Evolutionary conservation across 768 basidiomycete genomes (phyloP).

Genomic region (Rhizopogon vinicolor): DNA sequence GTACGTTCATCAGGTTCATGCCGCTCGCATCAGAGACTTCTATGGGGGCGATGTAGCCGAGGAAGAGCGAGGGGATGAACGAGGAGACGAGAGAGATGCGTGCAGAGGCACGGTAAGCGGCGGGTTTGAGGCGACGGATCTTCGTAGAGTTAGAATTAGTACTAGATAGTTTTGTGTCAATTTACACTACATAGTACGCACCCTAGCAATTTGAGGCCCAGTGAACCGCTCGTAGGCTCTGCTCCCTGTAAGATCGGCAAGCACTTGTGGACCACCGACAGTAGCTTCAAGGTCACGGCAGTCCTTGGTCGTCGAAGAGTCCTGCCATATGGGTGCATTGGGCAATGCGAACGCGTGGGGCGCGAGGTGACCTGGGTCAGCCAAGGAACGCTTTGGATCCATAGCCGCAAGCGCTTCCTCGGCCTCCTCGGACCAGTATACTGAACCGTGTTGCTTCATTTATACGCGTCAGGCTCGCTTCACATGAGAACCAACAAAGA

Average conservation of each 20-base stretch:
- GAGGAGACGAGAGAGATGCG: conserved; percentile 80
- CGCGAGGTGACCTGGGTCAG: conserved; percentile 46
- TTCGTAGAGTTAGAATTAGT: conserved; percentile 18
- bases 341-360: conserved; percentile 63
- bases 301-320: conserved; percentile 77
- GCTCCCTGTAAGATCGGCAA: conserved; percentile 77
- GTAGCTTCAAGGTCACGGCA: conserved; percentile 63
- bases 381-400: conserved; percentile 44
- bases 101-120: conserved; percentile 53
- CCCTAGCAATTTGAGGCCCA: conserved; percentile 77
- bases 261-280: conserved; percentile 63
- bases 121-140: conserved; percentile 53
- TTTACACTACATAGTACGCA: conserved; percentile 22
- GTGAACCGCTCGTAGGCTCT: conserved; percentile 88
- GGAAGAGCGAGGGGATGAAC: conserved; percentile 78
- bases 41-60: conserved; percentile 72
- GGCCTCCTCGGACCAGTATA: conserved; percentile 69
- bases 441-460: conserved; percentile 80
- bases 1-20: conserved; percentile 83
- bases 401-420: conserved; percentile 48
- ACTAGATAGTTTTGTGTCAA: not conserved
- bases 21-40: conserved; percentile 89
- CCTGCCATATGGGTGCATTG: conserved; percentile 85
- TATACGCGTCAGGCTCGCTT: not conserved
- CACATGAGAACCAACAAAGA: not conserved